Conservation (phyloP, 495 filamentous ascomycete genomes). For the Penicillium silybi region DNA sequence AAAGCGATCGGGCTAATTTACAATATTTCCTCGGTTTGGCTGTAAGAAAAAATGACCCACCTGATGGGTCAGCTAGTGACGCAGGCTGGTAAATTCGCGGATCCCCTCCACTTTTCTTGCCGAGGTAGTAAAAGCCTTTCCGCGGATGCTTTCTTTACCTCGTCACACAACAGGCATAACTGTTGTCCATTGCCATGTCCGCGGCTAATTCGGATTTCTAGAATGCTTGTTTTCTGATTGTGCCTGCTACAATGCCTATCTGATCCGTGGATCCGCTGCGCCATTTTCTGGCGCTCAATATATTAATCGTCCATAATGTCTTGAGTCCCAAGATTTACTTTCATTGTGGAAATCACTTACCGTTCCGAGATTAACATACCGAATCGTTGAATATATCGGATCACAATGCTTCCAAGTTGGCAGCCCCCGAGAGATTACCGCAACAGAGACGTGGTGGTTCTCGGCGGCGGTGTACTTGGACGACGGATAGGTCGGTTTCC, state of each 20-base stretch:
- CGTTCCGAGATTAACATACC: too few relatives aligned
- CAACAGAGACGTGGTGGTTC: constrained; percentile 37
- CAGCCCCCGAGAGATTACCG: constrained; percentile 30
- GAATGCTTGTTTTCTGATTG: not conserved
- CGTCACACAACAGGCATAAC: not conserved
- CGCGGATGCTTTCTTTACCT: not conserved
- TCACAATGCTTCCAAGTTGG: constrained; percentile 17
- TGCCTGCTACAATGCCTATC: not conserved
- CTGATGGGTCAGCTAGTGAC: not conserved
- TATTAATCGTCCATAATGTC: not conserved
- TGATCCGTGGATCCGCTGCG: not conserved
- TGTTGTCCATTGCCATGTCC: not conserved
- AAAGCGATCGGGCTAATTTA: not conserved
- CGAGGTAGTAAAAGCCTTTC: not conserved
- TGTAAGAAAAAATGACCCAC: not conserved
- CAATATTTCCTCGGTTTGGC: not conserved
- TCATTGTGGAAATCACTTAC: not conserved
- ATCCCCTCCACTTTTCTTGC: not conserved
- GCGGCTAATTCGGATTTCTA: not conserved
- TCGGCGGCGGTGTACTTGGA: constrained; percentile 47
- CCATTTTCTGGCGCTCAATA: not conserved
- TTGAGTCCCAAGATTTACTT: not conserved
- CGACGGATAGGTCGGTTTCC: constrained; percentile 32
- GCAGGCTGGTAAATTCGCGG: not conserved
- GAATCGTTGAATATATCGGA: not conserved